Conservation (phyloP, 2,329 filamentous ascomycete species). For the Colletotrichum gloeosporioides region DNA sequence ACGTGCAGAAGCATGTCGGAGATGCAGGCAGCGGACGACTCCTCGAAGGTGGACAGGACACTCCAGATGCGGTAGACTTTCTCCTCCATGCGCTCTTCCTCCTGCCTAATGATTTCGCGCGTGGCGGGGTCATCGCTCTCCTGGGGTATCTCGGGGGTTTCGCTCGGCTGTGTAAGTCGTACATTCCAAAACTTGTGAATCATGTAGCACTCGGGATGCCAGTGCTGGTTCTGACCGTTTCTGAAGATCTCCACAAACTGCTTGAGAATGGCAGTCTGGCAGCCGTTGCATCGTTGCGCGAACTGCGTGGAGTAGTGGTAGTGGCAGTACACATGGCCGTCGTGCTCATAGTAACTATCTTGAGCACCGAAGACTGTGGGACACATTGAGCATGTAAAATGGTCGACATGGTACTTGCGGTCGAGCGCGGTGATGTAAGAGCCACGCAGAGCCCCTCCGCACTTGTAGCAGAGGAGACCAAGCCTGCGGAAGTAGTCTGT, state of each 20-base stretch:
- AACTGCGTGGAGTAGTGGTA: constrained; percentile 99
- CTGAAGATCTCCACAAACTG: constrained; percentile 99
- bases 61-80: constrained; percentile 99
- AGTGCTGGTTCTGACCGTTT: constrained; percentile 97
- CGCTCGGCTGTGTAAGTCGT: constrained; percentile 71
- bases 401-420: constrained; percentile 98
- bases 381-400: constrained; percentile 97
- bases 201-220: constrained; percentile 99
- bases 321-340: constrained; percentile 95
- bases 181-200: constrained; percentile 99
- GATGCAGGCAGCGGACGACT: constrained; percentile 96
- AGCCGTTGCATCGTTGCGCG: constrained; percentile 94
- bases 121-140: constrained; percentile 61
- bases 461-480: constrained; percentile 89
- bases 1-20: constrained; percentile 99
- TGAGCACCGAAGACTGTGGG: constrained; percentile 97
- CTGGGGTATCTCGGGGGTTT: constrained; percentile 49
- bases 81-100: constrained; percentile 95
- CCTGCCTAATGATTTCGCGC: constrained; percentile 77
- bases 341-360: constrained; percentile 99
- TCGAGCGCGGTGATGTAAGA: constrained; percentile 98
- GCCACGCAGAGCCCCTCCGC: constrained; percentile 88
- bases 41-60: constrained; percentile 94
- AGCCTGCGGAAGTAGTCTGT: constrained; percentile 96
- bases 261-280: constrained; percentile 95